phyloP scores from a whole-genome alignment of 768 basidiomycete species.

The Kwoniella dejecticola region DNA sequence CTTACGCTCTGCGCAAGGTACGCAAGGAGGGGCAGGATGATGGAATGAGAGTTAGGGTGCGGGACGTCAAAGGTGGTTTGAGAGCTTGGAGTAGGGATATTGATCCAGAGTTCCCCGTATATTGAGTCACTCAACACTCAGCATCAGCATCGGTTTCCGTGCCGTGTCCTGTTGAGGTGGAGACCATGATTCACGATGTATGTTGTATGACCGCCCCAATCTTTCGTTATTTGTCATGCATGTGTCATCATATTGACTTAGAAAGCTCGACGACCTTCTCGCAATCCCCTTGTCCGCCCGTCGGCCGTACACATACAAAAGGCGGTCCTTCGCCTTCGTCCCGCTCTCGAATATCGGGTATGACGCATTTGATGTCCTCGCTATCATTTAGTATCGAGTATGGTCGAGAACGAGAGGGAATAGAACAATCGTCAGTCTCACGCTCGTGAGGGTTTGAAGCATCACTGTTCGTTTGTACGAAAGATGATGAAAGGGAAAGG shows the following conservation, averaged over 20 bases:
- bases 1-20: constrained; percentile 60
- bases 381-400: too few relatives aligned
- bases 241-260: constrained; percentile 34
- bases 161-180: too few relatives aligned
- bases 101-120: constrained; percentile 76
- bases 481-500: neutral
- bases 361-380: constrained; percentile 48
- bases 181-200: too few relatives aligned
- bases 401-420: too few relatives aligned
- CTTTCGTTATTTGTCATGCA: neutral
- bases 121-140: too few relatives aligned
- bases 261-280: constrained; percentile 30
- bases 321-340: constrained; percentile 52
- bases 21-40: constrained; percentile 45
- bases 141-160: too few relatives aligned
- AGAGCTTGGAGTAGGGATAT: constrained; percentile 75
- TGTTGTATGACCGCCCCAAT: neutral
- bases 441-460: neutral
- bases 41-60: constrained; percentile 46
- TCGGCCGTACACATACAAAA: constrained; percentile 36
- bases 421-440: neutral
- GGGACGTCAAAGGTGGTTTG: constrained; percentile 76
- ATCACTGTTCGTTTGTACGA: too few relatives aligned
- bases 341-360: constrained; percentile 38
- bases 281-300: constrained; percentile 33